Evolutionary conservation across 129 eudicot genomes (phyloP).

Genomic region (carrot (Daucus carota)): DH1_v3.0 NC_030388.2:1211001-1211500

Average conservation of each 20-base stretch:
- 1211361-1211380: too few species aligned
- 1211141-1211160: slow-evolving; percentile 19
- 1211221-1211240: slow-evolving; percentile 28
- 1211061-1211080: slow-evolving; percentile 18
- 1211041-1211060: slow-evolving; percentile 16
- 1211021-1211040: slow-evolving; percentile 6
- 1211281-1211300: background rate
- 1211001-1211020: slow-evolving; percentile 20
- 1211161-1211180: slow-evolving; percentile 23
- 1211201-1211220: slow-evolving; percentile 5
- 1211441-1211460: too few species aligned
- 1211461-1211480: too few species aligned
- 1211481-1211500: too few species aligned
- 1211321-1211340: too few species aligned
- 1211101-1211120: slow-evolving; percentile 26
- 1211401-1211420: too few species aligned
- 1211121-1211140: slow-evolving; percentile 30
- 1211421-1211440: too few species aligned
- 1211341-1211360: too few species aligned
- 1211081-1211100: background rate
- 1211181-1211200: slow-evolving; percentile 27
- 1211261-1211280: slow-evolving; percentile 10
- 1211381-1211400: too few species aligned
- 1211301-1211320: background rate
- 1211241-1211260: slow-evolving; percentile 16